Evolutionary conservation across 805 yeast species (phyloP), one percentile per base, ranked within the genome.

Genomic region (Saccharomycopsis synnaedendra): DNA sequence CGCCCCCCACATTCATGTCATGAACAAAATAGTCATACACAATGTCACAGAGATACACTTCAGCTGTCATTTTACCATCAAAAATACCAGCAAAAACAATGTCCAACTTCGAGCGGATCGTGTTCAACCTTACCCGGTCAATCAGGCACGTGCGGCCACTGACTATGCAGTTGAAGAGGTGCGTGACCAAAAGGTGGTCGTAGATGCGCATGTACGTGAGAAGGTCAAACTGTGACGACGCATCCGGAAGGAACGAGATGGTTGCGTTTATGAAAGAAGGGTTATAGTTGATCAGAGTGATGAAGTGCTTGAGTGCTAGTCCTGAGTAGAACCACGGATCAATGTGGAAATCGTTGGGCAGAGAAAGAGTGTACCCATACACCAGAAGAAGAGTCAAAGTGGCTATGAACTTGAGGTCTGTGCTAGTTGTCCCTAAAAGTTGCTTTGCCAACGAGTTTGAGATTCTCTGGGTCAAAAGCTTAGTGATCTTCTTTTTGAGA

Each of bases 41-140:
- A 11, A 49, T 48, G 28, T 51, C 52, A 35, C 52, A 46, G 6
- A 51, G 41, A 35, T 71, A 70, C 38, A 74, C 70, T 56, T 77
- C 82, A 40, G 78, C 71, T 5, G 76, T 75, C 69, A 76, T 75
- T 44, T 82, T 60, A 9, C 78, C 80, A 53, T 77, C 82, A 54
- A 77, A 77, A 51, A 75, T 75, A 19, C 81, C 76, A 1, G 81
- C 70, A 36, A 67, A 63, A 8, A 74, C 66, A 38, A 69, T 58
- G 38, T 72, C 69, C 45, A 72, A 60, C 2, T 76, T 69, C 4
- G 69, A 66, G 5, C 70, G 63, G 54, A 78, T 72, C 47, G 71
- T 67, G 47, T 69, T 70, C 39, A 75, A 56, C 28, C 79, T 56
- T 28, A 70, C 63, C 48, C 70, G 72, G 54, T 75, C 79, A 10